phyloP scores from a whole-genome alignment of 164 flowering plant species.

The Warburgia ugandensis region DNA sequence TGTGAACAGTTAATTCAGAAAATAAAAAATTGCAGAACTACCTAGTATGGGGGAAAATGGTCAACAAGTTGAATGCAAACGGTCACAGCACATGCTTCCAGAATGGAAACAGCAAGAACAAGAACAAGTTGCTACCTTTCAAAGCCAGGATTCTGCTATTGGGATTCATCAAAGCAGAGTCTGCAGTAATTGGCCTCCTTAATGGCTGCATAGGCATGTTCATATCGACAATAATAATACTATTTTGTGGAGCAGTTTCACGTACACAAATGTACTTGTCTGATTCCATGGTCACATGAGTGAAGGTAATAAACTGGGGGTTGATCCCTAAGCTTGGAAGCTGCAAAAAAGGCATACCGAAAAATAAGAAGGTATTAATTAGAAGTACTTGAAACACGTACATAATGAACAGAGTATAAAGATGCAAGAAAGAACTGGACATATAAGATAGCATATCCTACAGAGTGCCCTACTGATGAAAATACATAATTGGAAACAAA shows the following conservation, averaged over 20 bases:
- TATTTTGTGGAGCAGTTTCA: slow-evolving; percentile 96
- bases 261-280: slow-evolving; percentile 96
- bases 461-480: too few relatives aligned
- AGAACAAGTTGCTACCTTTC: too few relatives aligned
- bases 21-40: too few relatives aligned
- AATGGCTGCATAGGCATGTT: slow-evolving; percentile 94
- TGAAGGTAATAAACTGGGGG: slow-evolving; percentile 90
- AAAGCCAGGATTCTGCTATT: slow-evolving; percentile 86
- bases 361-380: background rate
- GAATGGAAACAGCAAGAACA: too few relatives aligned
- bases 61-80: too few relatives aligned
- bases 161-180: slow-evolving; percentile 98
- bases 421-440: too few relatives aligned
- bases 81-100: too few relatives aligned
- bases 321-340: slow-evolving; percentile 80
- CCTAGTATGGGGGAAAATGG: too few relatives aligned
- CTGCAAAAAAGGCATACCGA: slow-evolving; percentile 47
- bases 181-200: slow-evolving; percentile 97
- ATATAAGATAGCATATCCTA: too few relatives aligned
- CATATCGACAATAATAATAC: slow-evolving; percentile 96
- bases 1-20: too few relatives aligned
- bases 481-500: too few relatives aligned
- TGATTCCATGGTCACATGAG: slow-evolving; percentile 98
- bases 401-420: background rate
- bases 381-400: too few relatives aligned